These are phyloP conservation scores for Adansonia madagascariensis DNA, from an alignment of 441 rosid species.

Conservation along the genomic window DNA sequence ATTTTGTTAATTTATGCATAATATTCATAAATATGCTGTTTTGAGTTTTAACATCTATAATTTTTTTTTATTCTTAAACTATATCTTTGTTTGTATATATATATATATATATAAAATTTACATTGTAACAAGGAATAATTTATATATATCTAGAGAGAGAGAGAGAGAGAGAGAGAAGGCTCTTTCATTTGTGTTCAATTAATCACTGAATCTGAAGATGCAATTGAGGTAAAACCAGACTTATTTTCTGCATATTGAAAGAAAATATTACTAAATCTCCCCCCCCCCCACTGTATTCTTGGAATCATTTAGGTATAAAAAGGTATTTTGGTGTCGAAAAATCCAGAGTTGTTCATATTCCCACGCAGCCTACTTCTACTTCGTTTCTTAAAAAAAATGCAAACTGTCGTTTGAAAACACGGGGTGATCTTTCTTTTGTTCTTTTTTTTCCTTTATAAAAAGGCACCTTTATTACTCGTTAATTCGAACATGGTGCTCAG, in stretches of 20 bases:
- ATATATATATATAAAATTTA: too few species aligned
- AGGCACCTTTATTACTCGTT: not conserved
- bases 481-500: conserved; percentile 17
- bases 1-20: too few species aligned
- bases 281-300: not conserved
- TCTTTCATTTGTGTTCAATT: not conserved
- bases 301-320: conserved; percentile 2
- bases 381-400: not conserved
- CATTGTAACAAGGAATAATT: too few species aligned
- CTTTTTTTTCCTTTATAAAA: not conserved
- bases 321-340: not conserved
- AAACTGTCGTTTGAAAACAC: not conserved
- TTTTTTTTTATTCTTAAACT: too few species aligned
- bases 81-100: too few species aligned
- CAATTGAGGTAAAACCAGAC: not conserved
- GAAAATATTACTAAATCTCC: not conserved
- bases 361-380: not conserved
- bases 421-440: not conserved
- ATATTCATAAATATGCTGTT: too few species aligned
- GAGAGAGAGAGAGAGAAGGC: too few species aligned
- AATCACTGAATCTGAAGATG: not conserved
- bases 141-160: too few species aligned
- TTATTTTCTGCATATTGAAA: not conserved
- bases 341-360: not conserved
- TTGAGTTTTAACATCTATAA: too few species aligned